Evolutionary conservation across 768 basidiomycete genomes (phyloP).

Genomic region (Phylloporus sp.): DNA sequence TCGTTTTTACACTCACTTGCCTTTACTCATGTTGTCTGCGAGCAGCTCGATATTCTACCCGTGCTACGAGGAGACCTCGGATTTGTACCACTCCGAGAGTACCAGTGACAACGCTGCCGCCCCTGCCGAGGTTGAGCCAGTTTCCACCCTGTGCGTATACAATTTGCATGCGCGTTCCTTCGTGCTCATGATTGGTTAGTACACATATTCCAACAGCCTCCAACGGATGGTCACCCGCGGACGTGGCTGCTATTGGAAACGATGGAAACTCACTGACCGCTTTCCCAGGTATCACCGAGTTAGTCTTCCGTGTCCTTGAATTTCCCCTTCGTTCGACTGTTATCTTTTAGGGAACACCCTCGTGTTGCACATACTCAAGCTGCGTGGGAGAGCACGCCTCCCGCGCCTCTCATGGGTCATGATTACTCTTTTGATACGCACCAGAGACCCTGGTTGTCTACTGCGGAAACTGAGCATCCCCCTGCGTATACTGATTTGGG

Average conservation of each 20-base stretch:
- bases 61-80: background rate
- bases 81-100: background rate
- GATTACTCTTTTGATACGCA: background rate
- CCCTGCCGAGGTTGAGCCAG: background rate
- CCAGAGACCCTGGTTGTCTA: background rate
- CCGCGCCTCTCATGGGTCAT: background rate
- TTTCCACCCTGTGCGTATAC: constrained; percentile 8
- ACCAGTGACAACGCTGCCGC: background rate
- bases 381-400: too few species aligned
- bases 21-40: background rate
- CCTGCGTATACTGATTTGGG: background rate
- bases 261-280: background rate
- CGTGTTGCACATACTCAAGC: background rate
- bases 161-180: background rate
- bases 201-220: background rate
- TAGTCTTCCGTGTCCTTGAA: background rate
- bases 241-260: background rate
- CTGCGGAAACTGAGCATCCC: background rate
- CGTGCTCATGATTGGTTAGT: constrained; percentile 9
- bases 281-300: constrained; percentile 5
- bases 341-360: constrained; percentile 5
- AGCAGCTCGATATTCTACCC: background rate
- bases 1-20: background rate
- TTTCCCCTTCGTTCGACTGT: background rate
- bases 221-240: background rate